Conservation (phyloP, 2,329 filamentous ascomycete genomes). For the Epichloe glyceriae region DNA sequence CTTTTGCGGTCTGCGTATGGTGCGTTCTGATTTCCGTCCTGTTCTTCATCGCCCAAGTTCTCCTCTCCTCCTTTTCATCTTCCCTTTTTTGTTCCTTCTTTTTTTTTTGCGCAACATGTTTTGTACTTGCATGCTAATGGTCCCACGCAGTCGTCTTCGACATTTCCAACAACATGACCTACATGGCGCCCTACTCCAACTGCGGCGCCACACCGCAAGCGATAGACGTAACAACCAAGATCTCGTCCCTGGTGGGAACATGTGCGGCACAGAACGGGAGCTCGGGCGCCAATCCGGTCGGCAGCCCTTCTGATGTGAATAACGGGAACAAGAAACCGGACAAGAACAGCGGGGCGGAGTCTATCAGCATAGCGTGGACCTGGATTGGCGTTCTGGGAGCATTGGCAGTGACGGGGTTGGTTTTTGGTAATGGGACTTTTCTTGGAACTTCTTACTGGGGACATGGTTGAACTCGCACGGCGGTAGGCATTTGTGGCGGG, state of each 20-base stretch:
- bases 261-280: slow-evolving; percentile 6
- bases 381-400: background rate
- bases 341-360: background rate
- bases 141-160: slow-evolving; percentile 33
- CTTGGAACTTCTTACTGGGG: background rate
- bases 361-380: background rate
- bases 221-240: slow-evolving; percentile 7
- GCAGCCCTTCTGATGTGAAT: background rate
- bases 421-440: background rate
- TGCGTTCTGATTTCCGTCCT: slow-evolving; percentile 13
- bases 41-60: too few species aligned
- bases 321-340: background rate
- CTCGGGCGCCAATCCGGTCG: background rate
- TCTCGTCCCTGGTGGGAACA: slow-evolving; percentile 8
- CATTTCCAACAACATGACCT: slow-evolving; percentile 32
- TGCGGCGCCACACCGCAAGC: slow-evolving; percentile 24
- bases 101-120: too few species aligned
- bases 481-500: too few species aligned
- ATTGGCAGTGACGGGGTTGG: background rate
- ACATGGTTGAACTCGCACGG: too few species aligned
- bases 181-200: slow-evolving; percentile 37
- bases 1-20: slow-evolving; percentile 40
- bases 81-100: fast-evolving
- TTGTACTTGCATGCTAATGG: too few species aligned
- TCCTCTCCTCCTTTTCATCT: too few species aligned